Conservation (phyloP, 495 filamentous ascomycete genomes). For the Lichina pygmaea region DNA sequence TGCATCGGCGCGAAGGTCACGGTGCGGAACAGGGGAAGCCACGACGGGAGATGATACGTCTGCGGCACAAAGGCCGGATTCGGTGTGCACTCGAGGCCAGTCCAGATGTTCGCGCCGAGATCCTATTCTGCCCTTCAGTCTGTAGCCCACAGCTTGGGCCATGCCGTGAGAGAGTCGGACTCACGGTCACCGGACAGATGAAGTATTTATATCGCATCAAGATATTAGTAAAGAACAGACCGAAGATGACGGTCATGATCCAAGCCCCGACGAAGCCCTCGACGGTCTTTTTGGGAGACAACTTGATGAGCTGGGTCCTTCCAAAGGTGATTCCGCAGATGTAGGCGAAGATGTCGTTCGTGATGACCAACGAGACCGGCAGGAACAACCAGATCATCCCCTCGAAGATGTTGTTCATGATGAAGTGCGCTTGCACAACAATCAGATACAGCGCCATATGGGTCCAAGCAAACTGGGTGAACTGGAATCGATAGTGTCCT, state of each 20-base stretch:
- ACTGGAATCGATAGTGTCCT: constrained; percentile 92
- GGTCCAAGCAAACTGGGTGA: constrained; percentile 97
- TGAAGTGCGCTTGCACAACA: constrained; percentile 93
- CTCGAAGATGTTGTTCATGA: constrained; percentile 99
- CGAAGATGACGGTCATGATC: constrained; percentile 79
- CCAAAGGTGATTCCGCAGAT: constrained; percentile 94
- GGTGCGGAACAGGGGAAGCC: constrained; percentile 27
- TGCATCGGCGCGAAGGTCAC: constrained; percentile 68
- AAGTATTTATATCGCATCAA: constrained; percentile 91
- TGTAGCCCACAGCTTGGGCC: not conserved
- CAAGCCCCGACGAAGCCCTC: constrained; percentile 96
- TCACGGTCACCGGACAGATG: constrained; percentile 80
- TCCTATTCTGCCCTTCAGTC: constrained; percentile 22
- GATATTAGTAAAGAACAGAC: constrained; percentile 55
- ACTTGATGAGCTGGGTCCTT: constrained; percentile 85
- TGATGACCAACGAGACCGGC: constrained; percentile 82
- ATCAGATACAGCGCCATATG: constrained; percentile 98
- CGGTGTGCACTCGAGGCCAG: constrained; percentile 71
- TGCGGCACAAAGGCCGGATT: constrained; percentile 78
- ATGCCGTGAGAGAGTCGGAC: constrained; percentile 3
- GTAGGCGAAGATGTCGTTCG: constrained; percentile 97
- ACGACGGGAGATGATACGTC: constrained; percentile 53
- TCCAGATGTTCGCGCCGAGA: constrained; percentile 74
- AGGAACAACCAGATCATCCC: constrained; percentile 99
- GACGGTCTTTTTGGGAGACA: constrained; percentile 98